Conservation (phyloP, 495 filamentous ascomycete genomes). For the Tuber brumale region DNA sequence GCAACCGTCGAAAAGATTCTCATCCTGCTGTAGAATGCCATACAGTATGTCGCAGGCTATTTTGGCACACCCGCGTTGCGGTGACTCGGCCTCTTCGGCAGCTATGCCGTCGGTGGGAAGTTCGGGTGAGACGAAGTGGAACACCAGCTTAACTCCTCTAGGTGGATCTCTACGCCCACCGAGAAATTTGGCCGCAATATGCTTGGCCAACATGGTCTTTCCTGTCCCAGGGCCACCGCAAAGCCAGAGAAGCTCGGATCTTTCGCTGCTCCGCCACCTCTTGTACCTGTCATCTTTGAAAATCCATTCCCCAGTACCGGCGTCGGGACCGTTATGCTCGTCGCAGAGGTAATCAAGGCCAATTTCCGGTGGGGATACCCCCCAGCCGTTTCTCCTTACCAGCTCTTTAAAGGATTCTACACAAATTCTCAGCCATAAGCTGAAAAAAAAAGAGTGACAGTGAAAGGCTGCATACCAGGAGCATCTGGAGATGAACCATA, state of each 20-base stretch:
- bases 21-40: not conserved
- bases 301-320: not conserved
- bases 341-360: not conserved
- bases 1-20: not conserved
- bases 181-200: not conserved
- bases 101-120: not conserved
- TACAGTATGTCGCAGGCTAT: not conserved
- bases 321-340: not conserved
- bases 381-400: not conserved
- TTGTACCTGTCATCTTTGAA: not conserved
- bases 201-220: not conserved
- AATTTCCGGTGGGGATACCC: not conserved
- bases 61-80: not conserved
- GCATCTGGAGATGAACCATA: not conserved
- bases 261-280: not conserved
- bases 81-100: not conserved
- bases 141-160: not conserved
- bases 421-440: not conserved
- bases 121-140: not conserved
- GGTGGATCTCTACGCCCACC: rapidly evolving
- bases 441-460: not conserved
- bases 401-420: not conserved
- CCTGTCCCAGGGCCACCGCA: not conserved
- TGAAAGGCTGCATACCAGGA: not conserved
- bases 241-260: not conserved